A percentile compares a stretch with the other conserved stretches of the same genome.
phyloP scores from a whole-genome alignment of 2,329 filamentous ascomycete species.

The Stemphylium lycopersici region DNA sequence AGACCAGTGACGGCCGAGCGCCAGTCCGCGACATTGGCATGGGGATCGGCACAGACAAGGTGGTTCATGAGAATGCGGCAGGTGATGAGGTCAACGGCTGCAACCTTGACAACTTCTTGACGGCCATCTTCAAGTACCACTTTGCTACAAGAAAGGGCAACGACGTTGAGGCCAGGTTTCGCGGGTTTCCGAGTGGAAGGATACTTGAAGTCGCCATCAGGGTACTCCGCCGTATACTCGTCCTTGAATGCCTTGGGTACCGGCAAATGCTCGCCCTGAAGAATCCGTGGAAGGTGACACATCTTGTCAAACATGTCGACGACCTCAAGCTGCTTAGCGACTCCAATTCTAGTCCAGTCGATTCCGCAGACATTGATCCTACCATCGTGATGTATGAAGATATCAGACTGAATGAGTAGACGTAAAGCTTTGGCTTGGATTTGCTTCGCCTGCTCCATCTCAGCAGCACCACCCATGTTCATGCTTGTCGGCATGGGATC shows the following conservation, averaged over 20 bases:
- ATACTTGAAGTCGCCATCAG: slow-evolving; percentile 25
- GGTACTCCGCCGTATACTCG: slow-evolving; percentile 28
- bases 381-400: slow-evolving; percentile 35
- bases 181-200: slow-evolving; percentile 20
- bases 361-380: slow-evolving; percentile 31
- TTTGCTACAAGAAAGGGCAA: slow-evolving; percentile 39
- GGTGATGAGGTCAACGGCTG: slow-evolving; percentile 40
- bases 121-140: slow-evolving; percentile 27
- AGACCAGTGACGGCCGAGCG: slow-evolving; percentile 33
- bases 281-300: slow-evolving; percentile 34
- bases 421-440: slow-evolving; percentile 34
- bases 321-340: slow-evolving; percentile 26
- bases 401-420: slow-evolving; percentile 36
- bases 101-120: slow-evolving; percentile 42
- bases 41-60: slow-evolving; percentile 37
- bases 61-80: slow-evolving; percentile 41
- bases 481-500: not conserved
- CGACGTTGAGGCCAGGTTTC: slow-evolving; percentile 23
- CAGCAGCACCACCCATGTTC: slow-evolving; percentile 22
- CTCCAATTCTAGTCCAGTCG: slow-evolving; percentile 35
- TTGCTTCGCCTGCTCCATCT: slow-evolving; percentile 33
- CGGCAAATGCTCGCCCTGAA: slow-evolving; percentile 39
- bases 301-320: slow-evolving; percentile 30
- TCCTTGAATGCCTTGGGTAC: slow-evolving; percentile 31
- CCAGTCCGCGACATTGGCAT: slow-evolving; percentile 34